Evolutionary conservation across 768 basidiomycete genomes (phyloP), one percentile per base, ranked within the genome.

Genomic region (Lactarius tabidus): DNA sequence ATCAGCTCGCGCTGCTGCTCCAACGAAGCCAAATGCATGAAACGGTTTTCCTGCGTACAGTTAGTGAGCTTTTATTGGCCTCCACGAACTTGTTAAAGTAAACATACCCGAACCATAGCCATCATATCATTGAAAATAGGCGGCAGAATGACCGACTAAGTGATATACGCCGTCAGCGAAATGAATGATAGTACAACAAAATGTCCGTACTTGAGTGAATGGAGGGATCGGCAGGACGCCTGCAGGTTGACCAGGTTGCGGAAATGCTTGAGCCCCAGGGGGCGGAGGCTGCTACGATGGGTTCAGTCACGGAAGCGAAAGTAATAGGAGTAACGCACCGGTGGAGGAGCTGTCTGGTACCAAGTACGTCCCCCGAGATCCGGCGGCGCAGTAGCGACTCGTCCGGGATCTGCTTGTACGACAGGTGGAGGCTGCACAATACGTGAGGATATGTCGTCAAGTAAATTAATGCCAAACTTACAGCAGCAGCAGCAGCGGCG

Each of bases 1-100:
- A 90, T 90, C 58, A 91, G 77, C 72, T 90, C 89, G 43, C 89
- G 82, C 69, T 90, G 90, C 71, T 93, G 90, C 55, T 89, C 87
- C 17, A 91, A 82, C 31, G 88, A 88, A 0, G 89, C 90, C 23
- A 85, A 74, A 73, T 90, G 88, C 1, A 88, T 88, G 6, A 84
- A 74, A 4, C 87, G 87, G 73, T 89, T 91, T 77, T 91, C 88
- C 91, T 93, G 68, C 3, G 54, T 23, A 57, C 28, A 60, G 60
- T 57, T 59, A 69, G 65, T n/a, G n/a, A n/a, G n/a, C n/a, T 57
- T 31, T 41, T 20, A 60, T 31, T 29, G 48, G 17, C 8, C 12
- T 28, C 35, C 26, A 59, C 17, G 57, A 41, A 48, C 9, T n/a
- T 57, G 62, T 43, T 23, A 67, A 17, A 39, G 28, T 23, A n/a